Conservation (phyloP, 169 alveolate species). For the Neospora caninum region DNA sequence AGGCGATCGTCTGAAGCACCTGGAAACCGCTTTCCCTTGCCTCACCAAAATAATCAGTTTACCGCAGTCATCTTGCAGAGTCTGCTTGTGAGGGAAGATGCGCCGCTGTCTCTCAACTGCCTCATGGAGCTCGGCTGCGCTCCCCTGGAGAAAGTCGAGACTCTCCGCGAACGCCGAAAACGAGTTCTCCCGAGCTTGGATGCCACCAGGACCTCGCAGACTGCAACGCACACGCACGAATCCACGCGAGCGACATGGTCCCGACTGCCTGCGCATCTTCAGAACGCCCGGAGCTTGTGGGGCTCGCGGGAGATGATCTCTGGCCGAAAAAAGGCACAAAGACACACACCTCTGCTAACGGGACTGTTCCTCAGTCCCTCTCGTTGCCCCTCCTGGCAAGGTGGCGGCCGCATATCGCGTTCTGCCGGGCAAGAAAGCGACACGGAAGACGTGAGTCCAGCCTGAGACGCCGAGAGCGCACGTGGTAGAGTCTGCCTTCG, state of each 20-base stretch:
- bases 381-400: too few species aligned
- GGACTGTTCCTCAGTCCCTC: too few species aligned
- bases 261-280: neutral
- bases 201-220: slow-evolving; percentile 54
- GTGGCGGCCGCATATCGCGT: too few species aligned
- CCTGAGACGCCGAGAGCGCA: too few species aligned
- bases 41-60: slow-evolving; percentile 86
- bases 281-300: neutral
- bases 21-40: too few species aligned
- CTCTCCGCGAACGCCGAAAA: slow-evolving; percentile 25
- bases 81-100: slow-evolving; percentile 82
- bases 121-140: slow-evolving; percentile 47
- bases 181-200: slow-evolving; percentile 33
- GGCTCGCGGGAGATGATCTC: too few species aligned
- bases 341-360: too few species aligned
- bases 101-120: slow-evolving; percentile 54
- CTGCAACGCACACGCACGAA: neutral
- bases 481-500: too few species aligned
- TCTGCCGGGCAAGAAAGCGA: too few species aligned
- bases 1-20: too few species aligned
- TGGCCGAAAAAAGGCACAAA: neutral
- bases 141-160: neutral
- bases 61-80: slow-evolving; percentile 95
- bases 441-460: too few species aligned
- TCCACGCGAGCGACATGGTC: neutral